Evolutionary conservation across 805 yeast species (phyloP), one percentile per base, ranked within the genome.

Genomic region (Hanseniaspora singularis): DNA sequence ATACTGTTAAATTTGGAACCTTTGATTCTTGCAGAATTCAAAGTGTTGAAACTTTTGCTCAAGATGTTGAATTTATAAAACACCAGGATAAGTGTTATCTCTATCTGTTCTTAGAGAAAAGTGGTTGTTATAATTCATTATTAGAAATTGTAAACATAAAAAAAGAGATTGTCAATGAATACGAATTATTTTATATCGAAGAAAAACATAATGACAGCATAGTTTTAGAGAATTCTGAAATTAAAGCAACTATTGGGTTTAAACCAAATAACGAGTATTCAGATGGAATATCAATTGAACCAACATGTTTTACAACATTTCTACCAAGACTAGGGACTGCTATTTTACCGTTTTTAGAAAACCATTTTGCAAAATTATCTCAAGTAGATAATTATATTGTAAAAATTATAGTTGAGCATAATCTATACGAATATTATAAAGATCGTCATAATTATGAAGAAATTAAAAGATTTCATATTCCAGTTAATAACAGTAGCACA

Each of bases 221-320:
- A 34, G 4, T 16, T 15, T 36, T 50, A 37, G 18, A 60, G 24
- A 47, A 53, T 2, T 31, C 48, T 4, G 49, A 49, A 22, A 51
- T 64, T 3, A 40, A 64, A 8, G 71, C 70, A 1, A 61, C 70
- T 2, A 52, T 61, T 2, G 70, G 65, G 2, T 48, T 63, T 22
- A 68, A 64, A 47, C 62, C 63, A 12, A 50, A 38, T 19, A 46
- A 51, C 8, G 38, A 45, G 1, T 54, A 50, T 3, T 24, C 46
- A 2, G 49, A 22, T 39, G 54, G 51, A 2, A 41, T 33, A 12
- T 55, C 56, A n/a, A 57, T 60, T 36, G 79, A 73, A 52, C 45
- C 76, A 10, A 74, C 81, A 0, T 72, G 71, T 6, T 70, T 72
- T 50, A 69, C 78, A 0, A 73, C 81, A 0, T 74, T 71, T 49